Percentiles rank a stretch among this genome's conserved stretches.
phyloP scores from a whole-genome alignment of 2,329 filamentous ascomycete species.

The Hypoxylon sp. region DNA sequence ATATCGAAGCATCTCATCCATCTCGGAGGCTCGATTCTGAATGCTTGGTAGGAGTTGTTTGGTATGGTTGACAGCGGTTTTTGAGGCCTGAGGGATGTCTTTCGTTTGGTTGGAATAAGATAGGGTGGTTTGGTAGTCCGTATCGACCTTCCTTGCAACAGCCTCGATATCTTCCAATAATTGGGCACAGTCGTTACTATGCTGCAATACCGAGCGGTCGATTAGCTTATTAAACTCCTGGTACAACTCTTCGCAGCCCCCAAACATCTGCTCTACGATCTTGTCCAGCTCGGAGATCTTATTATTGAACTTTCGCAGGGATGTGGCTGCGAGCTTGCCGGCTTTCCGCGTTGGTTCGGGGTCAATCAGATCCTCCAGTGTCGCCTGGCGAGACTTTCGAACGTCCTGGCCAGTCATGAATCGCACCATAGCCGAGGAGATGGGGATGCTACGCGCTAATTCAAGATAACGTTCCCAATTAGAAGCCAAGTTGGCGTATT shows the following conservation, averaged over 20 bases:
- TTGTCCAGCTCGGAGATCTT: slow-evolving; percentile 73
- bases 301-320: slow-evolving; percentile 69
- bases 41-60: slow-evolving; percentile 71
- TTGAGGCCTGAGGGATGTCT: slow-evolving; percentile 71
- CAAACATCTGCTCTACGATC: slow-evolving; percentile 69
- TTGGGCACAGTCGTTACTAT: slow-evolving; percentile 73
- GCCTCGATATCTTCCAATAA: slow-evolving; percentile 88
- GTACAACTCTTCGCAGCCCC: slow-evolving; percentile 71
- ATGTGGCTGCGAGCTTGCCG: slow-evolving; percentile 71
- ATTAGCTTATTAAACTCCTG: slow-evolving; percentile 72
- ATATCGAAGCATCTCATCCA: slow-evolving; percentile 70
- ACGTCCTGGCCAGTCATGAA: slow-evolving; percentile 70
- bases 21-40: slow-evolving; percentile 67
- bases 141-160: slow-evolving; percentile 85
- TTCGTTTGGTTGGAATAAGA: slow-evolving; percentile 73
- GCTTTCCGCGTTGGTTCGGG: slow-evolving; percentile 78
- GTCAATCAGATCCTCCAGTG: slow-evolving; percentile 82
- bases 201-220: slow-evolving; percentile 66
- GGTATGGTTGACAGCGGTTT: slow-evolving; percentile 72
- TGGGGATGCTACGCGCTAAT: slow-evolving; percentile 72
- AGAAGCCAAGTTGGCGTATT: slow-evolving; percentile 73
- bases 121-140: slow-evolving; percentile 84
- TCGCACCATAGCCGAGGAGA: slow-evolving; percentile 73
- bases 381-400: slow-evolving; percentile 63
- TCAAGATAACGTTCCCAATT: slow-evolving; percentile 77